A percentile compares a stretch with the other conserved stretches of the same genome.
phyloP scores from a whole-genome alignment of 2,329 filamentous ascomycete genomes.

The Pseudogymnoascus sp. region DNA sequence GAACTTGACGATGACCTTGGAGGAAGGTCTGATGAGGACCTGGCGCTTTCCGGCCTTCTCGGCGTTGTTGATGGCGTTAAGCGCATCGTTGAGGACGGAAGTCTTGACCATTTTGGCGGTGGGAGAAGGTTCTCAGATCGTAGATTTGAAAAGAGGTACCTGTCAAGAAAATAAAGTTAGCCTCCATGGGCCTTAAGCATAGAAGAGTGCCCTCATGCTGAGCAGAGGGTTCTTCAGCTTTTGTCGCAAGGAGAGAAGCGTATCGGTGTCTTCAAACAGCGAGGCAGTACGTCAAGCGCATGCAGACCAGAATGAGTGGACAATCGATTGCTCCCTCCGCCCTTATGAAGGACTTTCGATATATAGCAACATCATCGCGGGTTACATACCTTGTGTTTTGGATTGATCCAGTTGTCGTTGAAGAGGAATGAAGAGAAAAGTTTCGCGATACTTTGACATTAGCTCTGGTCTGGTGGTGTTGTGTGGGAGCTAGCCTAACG shows the following conservation, averaged over 20 bases:
- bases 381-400: constrained; percentile 6
- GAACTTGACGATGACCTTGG: constrained; percentile 99
- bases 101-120: constrained; percentile 95
- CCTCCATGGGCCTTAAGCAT: constrained; percentile 53
- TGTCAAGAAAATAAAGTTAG: constrained; percentile 46
- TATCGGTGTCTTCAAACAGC: constrained; percentile 39
- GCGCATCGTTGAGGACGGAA: constrained; percentile 98
- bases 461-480: background rate
- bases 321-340: constrained; percentile 46
- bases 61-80: constrained; percentile 99
- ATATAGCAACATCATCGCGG: background rate
- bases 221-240: constrained; percentile 60
- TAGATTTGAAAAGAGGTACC: constrained; percentile 55
- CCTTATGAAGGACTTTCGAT: constrained; percentile 28
- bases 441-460: constrained; percentile 7
- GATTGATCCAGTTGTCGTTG: constrained; percentile 8
- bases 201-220: constrained; percentile 32
- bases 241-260: constrained; percentile 53
- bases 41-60: constrained; percentile 99
- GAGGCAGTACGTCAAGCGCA: background rate
- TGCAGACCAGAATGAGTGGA: constrained; percentile 23
- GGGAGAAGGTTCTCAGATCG: constrained; percentile 71
- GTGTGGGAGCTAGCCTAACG: background rate
- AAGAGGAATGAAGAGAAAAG: constrained; percentile 1
- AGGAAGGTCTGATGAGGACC: constrained; percentile 93